Base-by-base conservation (phyloP, 116 monocot genomes). In the Phalaenopsis hybrid region DNA sequence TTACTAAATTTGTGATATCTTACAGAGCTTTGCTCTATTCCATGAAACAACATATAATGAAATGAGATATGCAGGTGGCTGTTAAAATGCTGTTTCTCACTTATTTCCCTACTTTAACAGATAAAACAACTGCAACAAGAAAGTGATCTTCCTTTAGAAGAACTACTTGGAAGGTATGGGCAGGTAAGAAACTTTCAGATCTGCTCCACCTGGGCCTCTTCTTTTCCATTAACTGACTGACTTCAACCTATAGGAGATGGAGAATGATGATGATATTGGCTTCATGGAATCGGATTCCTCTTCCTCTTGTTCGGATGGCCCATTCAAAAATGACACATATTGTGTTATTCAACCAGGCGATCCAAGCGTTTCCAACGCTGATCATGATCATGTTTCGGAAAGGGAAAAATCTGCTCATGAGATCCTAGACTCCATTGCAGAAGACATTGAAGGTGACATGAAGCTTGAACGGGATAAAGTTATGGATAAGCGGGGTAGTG, bases 161-260 rank as follows among this genome's bases (percentile, higher is more conserved):
- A 93, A 74, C 82, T 99, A 80, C 92, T 93, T 84, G 87, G 89
- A 83, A 99, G 87, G 87, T 99, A 95, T 88, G 90, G 77, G 81
- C 91, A 91, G 99, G 99, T 99, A 92, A 43, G 91, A 6, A 41
- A 57, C 8, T 41, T 65, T 73, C 52, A 51, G 33, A 17, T 75
- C 59, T 77, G 25, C 16, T 49, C n/a, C 69, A 17, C 77, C 44
- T 23, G 12, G 25, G 23, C 41, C 10, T 25, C 17, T 1, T 75
- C 9, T 78, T 74, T 37, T 82, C 34, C 11, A 74, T 2, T 21
- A n/a, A 21, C 13, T 77, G 23, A 77, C 77, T 11, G 49, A 28
- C 23, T 77, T 77, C 25, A 43, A 77, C 23, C 50, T 5, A 28
- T 85, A 92, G 94, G 97, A 90, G 85, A 81, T 5, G 46, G 77